Evolutionary conservation across 2,329 filamentous ascomycete genomes (phyloP), one percentile per base, ranked within the genome.

Genomic region (Phaeosphaeriaceae sp.): DNA sequence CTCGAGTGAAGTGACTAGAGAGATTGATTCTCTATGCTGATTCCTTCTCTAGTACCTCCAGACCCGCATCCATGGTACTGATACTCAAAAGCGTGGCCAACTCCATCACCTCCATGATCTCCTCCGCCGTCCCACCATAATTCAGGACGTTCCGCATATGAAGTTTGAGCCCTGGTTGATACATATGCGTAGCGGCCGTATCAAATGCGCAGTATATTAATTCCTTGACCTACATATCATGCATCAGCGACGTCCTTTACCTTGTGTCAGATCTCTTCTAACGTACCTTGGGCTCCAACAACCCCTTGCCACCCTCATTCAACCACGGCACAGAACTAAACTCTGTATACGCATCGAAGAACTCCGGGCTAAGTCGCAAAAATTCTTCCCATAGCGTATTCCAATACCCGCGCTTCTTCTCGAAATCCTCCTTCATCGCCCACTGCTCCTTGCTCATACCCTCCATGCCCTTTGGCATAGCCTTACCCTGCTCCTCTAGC

Each of bases 171-270:
- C 81, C 82, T 0, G 80, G 79, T 6, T 75, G 69, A 53, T 82
- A 83, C 20, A 83, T 72, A 65, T 83, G 82, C 15, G 82, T 84
- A 7, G 80, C 74, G 17, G 81, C 80, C 21, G 71, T 68, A 65
- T 83, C 82, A 57, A 83, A 82, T 1, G 81, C 82, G 57, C 80
- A 82, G 59, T 82, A 82, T 7, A 83, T 74, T 20, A 83, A 63
- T 62, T 83, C 81, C 66, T 82, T 83, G 50, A 72, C 57, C 69
- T 71, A 15, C 1, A 20, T n/a, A n/a, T 19, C 13, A 19, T 54
- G 41, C 48, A 31, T 3, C 27, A 24, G 10, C 7, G 9, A 42
- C 21, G 9, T 22, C 33, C n/a, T n/a, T 24, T 9, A 27, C 25
- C 25, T 15, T 4, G 9, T 42, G 4, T 19, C 46, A 31, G n/a